A percentile compares a stretch with the other conserved stretches of the same genome.
Evolutionary conservation across 2,329 filamentous ascomycete species (phyloP).

Genomic region (Colletotrichum simmondsii): DNA sequence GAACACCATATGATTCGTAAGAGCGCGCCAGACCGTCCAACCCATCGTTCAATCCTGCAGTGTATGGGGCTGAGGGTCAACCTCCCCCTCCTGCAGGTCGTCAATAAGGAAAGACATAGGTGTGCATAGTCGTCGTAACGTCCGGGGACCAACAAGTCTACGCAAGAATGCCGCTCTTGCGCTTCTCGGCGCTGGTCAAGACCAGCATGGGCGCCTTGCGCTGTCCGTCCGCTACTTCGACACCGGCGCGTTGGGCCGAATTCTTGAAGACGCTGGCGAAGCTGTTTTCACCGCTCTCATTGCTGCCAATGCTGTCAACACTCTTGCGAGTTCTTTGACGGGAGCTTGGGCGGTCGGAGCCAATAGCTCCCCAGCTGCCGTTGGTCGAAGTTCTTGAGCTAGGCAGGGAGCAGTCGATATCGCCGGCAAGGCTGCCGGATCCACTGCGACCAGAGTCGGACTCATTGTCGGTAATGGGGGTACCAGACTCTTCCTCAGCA

Average conservation of each 20-base stretch:
- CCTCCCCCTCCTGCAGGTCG: conserved; percentile 31
- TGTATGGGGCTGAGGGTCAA: conserved; percentile 31
- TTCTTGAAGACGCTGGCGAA: conserved; percentile 76
- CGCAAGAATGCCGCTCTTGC: conserved; percentile 70
- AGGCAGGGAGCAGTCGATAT: conserved; percentile 73
- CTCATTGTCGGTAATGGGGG: conserved; percentile 78
- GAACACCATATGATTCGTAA: conserved; percentile 33
- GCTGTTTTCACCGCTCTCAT: conserved; percentile 65
- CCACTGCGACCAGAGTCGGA: conserved; percentile 78
- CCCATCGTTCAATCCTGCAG: conserved; percentile 34
- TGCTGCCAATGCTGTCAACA: conserved; percentile 74
- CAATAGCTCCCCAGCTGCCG: conserved; percentile 81
- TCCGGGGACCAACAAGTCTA: conserved; percentile 24
- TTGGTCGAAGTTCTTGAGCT: conserved; percentile 83
- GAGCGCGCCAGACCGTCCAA: conserved; percentile 25
- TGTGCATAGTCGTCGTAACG: conserved; percentile 36
- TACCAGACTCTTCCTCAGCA: conserved; percentile 70
- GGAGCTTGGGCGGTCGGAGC: conserved; percentile 83
- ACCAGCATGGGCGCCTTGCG: conserved; percentile 89
- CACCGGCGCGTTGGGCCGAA: conserved; percentile 60
- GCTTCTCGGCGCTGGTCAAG: conserved; percentile 89
- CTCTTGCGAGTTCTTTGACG: conserved; percentile 73
- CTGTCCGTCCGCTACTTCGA: conserved; percentile 69
- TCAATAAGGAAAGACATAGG: conserved; percentile 36
- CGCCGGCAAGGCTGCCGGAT: conserved; percentile 84